A percentile compares a stretch with the other conserved stretches of the same genome.
These are phyloP conservation scores for Xylaria grammica DNA, from an alignment of 495 filamentous ascomycete genomes.

Conservation along the genomic window DNA sequence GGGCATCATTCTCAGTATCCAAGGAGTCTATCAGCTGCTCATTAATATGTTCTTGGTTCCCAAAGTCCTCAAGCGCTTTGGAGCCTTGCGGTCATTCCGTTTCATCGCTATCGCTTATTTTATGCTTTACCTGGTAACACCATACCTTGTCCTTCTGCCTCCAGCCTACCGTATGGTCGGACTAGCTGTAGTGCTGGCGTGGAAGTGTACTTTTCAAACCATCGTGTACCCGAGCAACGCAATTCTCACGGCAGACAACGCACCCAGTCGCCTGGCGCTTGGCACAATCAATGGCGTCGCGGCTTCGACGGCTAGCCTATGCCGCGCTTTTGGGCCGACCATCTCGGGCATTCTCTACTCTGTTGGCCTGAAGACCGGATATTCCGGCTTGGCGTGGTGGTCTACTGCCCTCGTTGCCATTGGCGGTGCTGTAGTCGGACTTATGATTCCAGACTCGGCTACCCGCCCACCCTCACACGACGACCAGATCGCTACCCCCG, in stretches of 20 bases:
- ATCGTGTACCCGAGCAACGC: conserved; percentile 85
- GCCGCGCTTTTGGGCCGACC: conserved; percentile 84
- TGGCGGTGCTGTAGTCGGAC: conserved; percentile 64
- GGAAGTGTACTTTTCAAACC: conserved; percentile 87
- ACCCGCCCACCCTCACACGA: conserved; percentile 21
- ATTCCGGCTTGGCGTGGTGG: conserved; percentile 93
- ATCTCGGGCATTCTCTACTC: conserved; percentile 86
- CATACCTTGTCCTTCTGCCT: conserved; percentile 88
- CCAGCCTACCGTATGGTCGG: conserved; percentile 69
- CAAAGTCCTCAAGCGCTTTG: conserved; percentile 70
- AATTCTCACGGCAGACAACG: conserved; percentile 83
- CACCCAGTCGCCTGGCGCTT: conserved; percentile 77
- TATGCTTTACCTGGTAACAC: conserved; percentile 83
- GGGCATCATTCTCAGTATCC: conserved; percentile 83
- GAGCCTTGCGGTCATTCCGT: conserved; percentile 78
- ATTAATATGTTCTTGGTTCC: conserved; percentile 85
- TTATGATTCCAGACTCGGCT: conserved; percentile 53
- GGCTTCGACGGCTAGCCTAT: conserved; percentile 85
- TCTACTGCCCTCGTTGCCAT: conserved; percentile 75
- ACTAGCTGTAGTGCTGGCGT: conserved; percentile 74
- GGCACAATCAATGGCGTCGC: conserved; percentile 93
- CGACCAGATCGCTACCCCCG: conserved; percentile 38
- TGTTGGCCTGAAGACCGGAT: conserved; percentile 75
- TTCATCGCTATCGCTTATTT: conserved; percentile 81
- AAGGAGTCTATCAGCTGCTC: conserved; percentile 88